Evolutionary conservation across 1,284 basidiomycete genomes (phyloP), one percentile per base, ranked within the genome.

Genomic region (Papiliotrema nemorosa): DNA sequence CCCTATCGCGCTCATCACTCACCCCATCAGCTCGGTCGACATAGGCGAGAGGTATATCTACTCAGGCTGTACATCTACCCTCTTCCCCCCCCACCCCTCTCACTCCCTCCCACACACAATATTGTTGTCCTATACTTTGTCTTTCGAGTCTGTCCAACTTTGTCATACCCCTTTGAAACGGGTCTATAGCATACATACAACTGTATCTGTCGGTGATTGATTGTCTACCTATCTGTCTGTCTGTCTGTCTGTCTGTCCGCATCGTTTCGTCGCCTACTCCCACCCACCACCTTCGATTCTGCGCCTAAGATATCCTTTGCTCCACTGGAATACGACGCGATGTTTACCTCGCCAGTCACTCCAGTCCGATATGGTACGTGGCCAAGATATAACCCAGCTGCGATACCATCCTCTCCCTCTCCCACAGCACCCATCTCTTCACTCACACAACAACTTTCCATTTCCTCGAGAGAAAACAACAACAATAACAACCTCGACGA

Each of bases 331-430:
- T 37, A 7, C 20, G 12, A 27, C 26, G 29, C 42, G 27, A 44
- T 44, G 42, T 44, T 44, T 33, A 44, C 42, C 31, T 26, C 42
- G 12, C 42, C 42, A 33, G 18, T 31, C 10, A 31, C 39, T 12
- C 24, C 42, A 14, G 5, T 31, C 29, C 42, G 42, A 14, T 33
- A 33, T 33, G 42, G 29, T 27, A 44, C 42, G 18, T 44, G 42
- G 42, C 42, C 42, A 25, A 44, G 42, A 44, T 44, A 34, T 44
- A 44, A 44, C 24, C 5, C 35, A 16, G 35, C 5, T 36, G n/a
- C n/a, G n/a, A 14, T 6, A 5, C 24, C 21, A 27, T n/a, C 40
- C 14, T 25, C 40, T 26, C 14, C 7, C 40, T 16, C 22, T 20
- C 24, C 24, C 34, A 16, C 27, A 5, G 12, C 42, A n/a, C 26